Conservation (phyloP, 768 basidiomycete genomes). For the Kwoniella newhampshirensis region DNA sequence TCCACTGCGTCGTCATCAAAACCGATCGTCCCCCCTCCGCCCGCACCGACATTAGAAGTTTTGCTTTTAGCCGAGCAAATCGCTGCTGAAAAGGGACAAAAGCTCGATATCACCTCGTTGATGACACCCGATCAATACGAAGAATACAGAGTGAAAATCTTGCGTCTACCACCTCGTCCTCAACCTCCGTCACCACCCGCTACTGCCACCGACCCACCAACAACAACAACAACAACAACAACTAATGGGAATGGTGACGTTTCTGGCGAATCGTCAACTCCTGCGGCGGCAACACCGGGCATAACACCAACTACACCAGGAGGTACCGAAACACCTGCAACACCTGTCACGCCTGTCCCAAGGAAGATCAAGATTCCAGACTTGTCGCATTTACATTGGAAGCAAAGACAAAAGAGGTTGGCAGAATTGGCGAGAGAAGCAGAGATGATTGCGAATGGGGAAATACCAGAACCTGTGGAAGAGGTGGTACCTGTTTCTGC, state of each 20-base stretch:
- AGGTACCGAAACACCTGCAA: not conserved
- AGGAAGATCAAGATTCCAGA: conserved; percentile 16
- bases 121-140: conserved; percentile 27
- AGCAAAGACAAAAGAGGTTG: conserved; percentile 21
- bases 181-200: conserved; percentile 3
- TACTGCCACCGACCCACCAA: not conserved
- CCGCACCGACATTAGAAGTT: conserved; percentile 22
- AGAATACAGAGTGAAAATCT: conserved; percentile 23
- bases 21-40: not conserved
- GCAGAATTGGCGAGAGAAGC: conserved; percentile 15
- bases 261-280: not conserved
- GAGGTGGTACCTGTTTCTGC: not conserved
- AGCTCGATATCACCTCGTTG: conserved; percentile 38
- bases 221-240: not conserved
- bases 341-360: conserved; percentile 2
- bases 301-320: conserved; percentile 1
- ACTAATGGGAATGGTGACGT: not conserved
- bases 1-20: conserved; percentile 1
- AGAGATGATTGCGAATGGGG: conserved; percentile 19
- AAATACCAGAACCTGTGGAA: conserved; percentile 12
- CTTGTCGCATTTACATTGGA: conserved; percentile 28
- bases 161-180: conserved; percentile 14
- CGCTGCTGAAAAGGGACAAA: conserved; percentile 25
- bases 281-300: not conserved
- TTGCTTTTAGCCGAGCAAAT: conserved; percentile 29